These are phyloP conservation scores for Ceratobasidium sp. DNA, from an alignment of 1,284 basidiomycete species.

Conservation along the genomic window DNA sequence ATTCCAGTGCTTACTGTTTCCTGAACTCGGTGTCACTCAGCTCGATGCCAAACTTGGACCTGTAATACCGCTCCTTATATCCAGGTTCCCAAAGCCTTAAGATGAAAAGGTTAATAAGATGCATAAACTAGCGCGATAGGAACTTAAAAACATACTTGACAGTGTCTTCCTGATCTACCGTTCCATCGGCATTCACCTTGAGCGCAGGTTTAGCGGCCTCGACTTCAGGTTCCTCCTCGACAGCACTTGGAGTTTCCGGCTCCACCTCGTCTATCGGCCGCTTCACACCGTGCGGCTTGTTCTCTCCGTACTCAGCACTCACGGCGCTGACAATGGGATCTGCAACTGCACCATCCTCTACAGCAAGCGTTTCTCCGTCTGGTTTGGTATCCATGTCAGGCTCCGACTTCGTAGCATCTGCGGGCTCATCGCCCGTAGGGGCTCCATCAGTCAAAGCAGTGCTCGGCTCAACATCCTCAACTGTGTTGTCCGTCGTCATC, in stretches of 20 bases:
- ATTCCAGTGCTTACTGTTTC: constrained; percentile 66
- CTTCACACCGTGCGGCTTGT: constrained; percentile 66
- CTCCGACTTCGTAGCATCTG: constrained; percentile 1
- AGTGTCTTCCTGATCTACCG: constrained; percentile 91
- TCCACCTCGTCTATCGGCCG: constrained; percentile 69
- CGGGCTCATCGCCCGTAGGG: background rate
- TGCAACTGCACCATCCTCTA: constrained; percentile 50
- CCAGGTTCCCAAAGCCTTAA: constrained; percentile 91
- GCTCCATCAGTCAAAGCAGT: constrained; percentile 31
- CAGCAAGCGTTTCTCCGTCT: constrained; percentile 43
- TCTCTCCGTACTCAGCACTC: background rate
- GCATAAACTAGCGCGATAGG: constrained; percentile 20
- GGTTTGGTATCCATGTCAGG: background rate
- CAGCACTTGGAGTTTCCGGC: constrained; percentile 55
- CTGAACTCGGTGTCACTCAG: constrained; percentile 77
- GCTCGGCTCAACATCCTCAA: constrained; percentile 32
- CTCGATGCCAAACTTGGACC: constrained; percentile 90
- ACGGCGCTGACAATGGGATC: constrained; percentile 54
- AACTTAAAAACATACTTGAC: constrained; percentile 74
- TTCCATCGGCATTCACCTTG: constrained; percentile 86
- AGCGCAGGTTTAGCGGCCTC: constrained; percentile 58
- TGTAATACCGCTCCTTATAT: constrained; percentile 95
- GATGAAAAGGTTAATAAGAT: constrained; percentile 43
- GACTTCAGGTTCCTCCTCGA: constrained; percentile 49
- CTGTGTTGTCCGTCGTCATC: background rate